These are phyloP conservation scores for Penicillium manginii DNA, from an alignment of 495 filamentous ascomycete genomes.

Conservation along the genomic window DNA sequence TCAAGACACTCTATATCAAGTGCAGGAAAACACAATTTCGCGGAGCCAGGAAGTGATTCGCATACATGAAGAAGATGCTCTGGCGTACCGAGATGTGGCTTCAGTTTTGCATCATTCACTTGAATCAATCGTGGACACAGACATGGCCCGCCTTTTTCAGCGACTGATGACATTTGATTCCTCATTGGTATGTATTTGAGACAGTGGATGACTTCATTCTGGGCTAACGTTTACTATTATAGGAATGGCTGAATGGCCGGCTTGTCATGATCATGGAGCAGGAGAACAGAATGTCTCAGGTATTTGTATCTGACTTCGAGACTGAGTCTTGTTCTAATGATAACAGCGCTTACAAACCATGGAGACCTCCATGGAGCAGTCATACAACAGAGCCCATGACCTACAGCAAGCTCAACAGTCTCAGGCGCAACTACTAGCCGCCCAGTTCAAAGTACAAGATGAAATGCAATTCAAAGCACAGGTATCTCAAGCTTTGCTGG, in stretches of 20 bases:
- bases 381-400: conserved; percentile 38
- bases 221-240: conserved; percentile 1
- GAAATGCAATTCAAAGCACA: conserved; percentile 37
- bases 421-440: conserved; percentile 40
- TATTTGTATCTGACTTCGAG: conserved; percentile 8
- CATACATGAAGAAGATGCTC: conserved; percentile 28
- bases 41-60: conserved; percentile 29
- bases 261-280: conserved; percentile 36
- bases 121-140: conserved; percentile 31
- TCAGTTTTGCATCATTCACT: conserved; percentile 30
- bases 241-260: conserved; percentile 37
- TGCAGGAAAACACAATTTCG: conserved; percentile 39
- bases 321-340: conserved; percentile 17
- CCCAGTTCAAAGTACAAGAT: conserved; percentile 39
- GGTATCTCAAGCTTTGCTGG: conserved; percentile 43
- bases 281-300: conserved; percentile 38
- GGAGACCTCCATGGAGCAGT: conserved; percentile 37
- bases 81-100: conserved; percentile 37
- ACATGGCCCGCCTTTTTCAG: conserved; percentile 29
- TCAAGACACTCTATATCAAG: conserved; percentile 30
- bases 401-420: conserved; percentile 42
- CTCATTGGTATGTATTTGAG: conserved; percentile 31
- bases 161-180: conserved; percentile 36
- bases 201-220: background rate
- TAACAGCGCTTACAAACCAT: conserved; percentile 43